Base-by-base conservation (phyloP, 2,329 filamentous ascomycete species). In the Sarocladium oryzae region DNA sequence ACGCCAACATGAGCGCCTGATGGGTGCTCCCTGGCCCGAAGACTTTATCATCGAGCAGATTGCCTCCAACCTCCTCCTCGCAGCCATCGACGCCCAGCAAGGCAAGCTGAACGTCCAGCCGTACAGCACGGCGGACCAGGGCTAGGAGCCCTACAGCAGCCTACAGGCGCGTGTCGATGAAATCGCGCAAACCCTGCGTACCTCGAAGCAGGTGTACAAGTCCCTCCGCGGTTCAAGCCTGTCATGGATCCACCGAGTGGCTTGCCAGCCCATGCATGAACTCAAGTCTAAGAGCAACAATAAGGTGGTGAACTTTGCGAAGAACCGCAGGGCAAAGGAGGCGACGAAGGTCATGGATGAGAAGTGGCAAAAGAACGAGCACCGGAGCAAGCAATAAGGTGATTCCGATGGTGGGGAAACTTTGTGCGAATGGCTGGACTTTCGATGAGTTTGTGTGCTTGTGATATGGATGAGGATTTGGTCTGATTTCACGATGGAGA, bases 121-220 rank as follows among this genome's bases (percentile, higher is more conserved):
- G 48, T 63, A 60, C 60, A 62, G 58, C 51, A 57, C 53, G 52
- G 56, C 58, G 46, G 60, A 63, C 38, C 60, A 61, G 46, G 56
- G 56, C 21, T 65, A 60, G 62, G 62, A 64, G 56, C 56, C 59
- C 52, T 62, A 61, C 51, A 32, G 41, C 36, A 55, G 57, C 35
- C 58, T 64, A 43, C 49, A 45, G 50, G 53, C 51, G 13, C 60
- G 62, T 16, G 52, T 65, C 18, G 56, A 56, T n/a, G 55, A 57
- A 21, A 59, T 65, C 24, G 50, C 41, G 24, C n/a, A 46, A 3
- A 30, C 30, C 21, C 3, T 40, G 16, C 30, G 20, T 20, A 57
- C 54, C 49, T 62, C 58, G 2, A 63, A 64, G 52, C 61, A 62
- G 51, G 54, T 63, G 2, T 57, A 63, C 53, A 64, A 62, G 53